Evolutionary conservation across 768 basidiomycete genomes (phyloP).

Genomic region (Suillus subalutaceus): DNA sequence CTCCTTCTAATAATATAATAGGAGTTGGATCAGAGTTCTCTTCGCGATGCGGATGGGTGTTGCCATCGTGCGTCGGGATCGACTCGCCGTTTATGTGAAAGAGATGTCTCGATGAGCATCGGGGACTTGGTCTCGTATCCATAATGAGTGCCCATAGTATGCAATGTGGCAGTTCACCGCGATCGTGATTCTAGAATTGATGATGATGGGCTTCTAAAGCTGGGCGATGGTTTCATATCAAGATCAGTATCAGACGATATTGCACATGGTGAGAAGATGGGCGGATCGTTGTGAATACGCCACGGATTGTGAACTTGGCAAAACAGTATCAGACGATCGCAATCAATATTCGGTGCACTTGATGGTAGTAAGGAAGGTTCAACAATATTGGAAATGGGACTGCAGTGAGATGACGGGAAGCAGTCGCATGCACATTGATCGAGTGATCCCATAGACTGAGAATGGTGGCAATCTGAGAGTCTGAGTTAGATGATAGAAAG

Average conservation of each 20-base stretch:
- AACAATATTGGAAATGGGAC: not conserved
- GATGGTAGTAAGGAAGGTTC: not conserved
- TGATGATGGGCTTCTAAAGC: not conserved
- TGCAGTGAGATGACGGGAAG: not conserved
- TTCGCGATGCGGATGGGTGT: not conserved
- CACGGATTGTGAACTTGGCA: not conserved
- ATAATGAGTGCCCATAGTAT: not conserved
- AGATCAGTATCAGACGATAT: not conserved
- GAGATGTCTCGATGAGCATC: not conserved
- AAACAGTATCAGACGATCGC: not conserved
- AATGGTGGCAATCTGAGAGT: not conserved
- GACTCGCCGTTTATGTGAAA: not conserved
- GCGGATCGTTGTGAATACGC: not conserved
- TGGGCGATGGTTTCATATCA: not conserved
- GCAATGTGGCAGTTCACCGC: not conserved
- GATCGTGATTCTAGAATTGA: not conserved
- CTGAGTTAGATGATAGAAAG: not conserved
- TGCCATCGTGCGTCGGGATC: not conserved
- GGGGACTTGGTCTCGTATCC: not conserved
- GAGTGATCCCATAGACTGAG: not conserved
- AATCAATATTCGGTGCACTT: not conserved
- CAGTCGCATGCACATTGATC: not conserved
- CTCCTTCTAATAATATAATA: not conserved
- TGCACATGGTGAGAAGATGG: not conserved
- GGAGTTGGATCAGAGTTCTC: not conserved